A percentile compares a stretch with the other conserved stretches of the same genome.
These are phyloP conservation scores for Protomyces gravidus DNA, from an alignment of 1,139 yeast species.

Conservation along the genomic window DNA sequence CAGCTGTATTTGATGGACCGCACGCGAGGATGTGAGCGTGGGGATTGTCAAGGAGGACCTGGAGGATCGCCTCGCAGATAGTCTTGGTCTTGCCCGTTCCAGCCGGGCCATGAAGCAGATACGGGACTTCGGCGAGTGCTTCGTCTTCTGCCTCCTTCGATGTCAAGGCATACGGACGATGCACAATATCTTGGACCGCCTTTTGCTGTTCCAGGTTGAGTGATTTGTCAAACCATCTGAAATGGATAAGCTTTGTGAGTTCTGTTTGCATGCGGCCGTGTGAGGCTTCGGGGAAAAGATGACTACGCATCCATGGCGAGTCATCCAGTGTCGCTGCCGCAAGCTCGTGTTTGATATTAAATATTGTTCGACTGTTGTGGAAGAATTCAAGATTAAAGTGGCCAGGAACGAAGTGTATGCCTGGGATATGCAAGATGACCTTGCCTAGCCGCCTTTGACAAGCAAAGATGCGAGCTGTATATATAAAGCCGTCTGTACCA, in stretches of 20 bases:
- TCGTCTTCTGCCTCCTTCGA: conserved; percentile 28
- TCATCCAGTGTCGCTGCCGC: conserved; percentile 2
- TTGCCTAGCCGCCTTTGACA: conserved; percentile 30
- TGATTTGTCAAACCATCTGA: conserved; percentile 31
- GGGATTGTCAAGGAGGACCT: conserved; percentile 24
- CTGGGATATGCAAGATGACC: conserved; percentile 29
- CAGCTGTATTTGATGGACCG: conserved; percentile 34
- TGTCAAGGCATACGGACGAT: conserved; percentile 19
- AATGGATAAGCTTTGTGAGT: conserved; percentile 22
- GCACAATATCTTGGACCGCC: conserved; percentile 27
- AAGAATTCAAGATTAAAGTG: conserved; percentile 31
- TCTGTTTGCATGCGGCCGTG: conserved; percentile 28
- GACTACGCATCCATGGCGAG: conserved; percentile 16
- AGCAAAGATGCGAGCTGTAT: conserved; percentile 30
- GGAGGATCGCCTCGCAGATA: conserved; percentile 32
- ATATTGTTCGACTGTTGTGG: conserved; percentile 7
- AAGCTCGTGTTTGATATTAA: neutral
- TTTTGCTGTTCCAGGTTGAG: conserved; percentile 32
- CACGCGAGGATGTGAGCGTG: conserved; percentile 15
- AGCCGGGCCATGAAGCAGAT: conserved; percentile 33
- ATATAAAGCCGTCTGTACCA: conserved; percentile 30
- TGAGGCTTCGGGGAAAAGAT: conserved; percentile 27
- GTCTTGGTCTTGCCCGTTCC: conserved; percentile 35
- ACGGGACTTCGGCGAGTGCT: conserved; percentile 31
- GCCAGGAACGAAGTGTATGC: conserved; percentile 25